Base-by-base conservation (phyloP, 805 yeast genomes). In the Kregervanrija pseudodelftensis region DNA sequence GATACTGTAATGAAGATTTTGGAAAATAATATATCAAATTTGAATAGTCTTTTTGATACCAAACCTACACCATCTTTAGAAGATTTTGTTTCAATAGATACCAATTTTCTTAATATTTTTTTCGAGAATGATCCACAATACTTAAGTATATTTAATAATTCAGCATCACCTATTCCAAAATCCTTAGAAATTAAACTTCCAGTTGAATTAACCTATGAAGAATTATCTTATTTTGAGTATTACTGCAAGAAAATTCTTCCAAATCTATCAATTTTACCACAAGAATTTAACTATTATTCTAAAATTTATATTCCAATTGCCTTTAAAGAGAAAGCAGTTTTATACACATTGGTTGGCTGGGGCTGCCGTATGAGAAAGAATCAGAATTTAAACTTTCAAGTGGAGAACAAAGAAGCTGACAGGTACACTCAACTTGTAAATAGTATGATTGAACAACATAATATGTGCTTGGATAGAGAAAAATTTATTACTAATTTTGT, bases 291-390 rank as follows among this genome's bases (percentile, higher is more conserved):
- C 55, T 71, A 73, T 52, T 80, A 74, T 50, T 58, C 72, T 12
- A 74, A 70, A 35, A 70, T 76, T 9, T 77, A 76, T 52, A 58
- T 79, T 3, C 78, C 80, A 5, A 67, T 79, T 70, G 80, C 83
- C 0, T 62, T 68, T 39, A 62, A 63, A 32, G 71, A 75, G 40
- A 64, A 64, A 34, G 68, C 77, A 3, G 73, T 78, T 3, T 53
- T 79, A 17, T 69, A 70, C 46, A 66, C 75, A 0, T 56, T 80
- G 8, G 61, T 79, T 30, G 76, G 80, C 0, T 80, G 84, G 84
- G 75, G 79, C 66, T 68, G 70, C 16, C 55, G 56, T 33, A 46
- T 44, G 46, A 36, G 47, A 33, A 56, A 55, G 32, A 55, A 49
- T 34, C 37, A 48, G 4, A 51, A 52, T 14, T 39, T 56, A 35